These are phyloP conservation scores for Tricharina praecox DNA, from an alignment of 495 filamentous ascomycete species.

Conservation along the genomic window DNA sequence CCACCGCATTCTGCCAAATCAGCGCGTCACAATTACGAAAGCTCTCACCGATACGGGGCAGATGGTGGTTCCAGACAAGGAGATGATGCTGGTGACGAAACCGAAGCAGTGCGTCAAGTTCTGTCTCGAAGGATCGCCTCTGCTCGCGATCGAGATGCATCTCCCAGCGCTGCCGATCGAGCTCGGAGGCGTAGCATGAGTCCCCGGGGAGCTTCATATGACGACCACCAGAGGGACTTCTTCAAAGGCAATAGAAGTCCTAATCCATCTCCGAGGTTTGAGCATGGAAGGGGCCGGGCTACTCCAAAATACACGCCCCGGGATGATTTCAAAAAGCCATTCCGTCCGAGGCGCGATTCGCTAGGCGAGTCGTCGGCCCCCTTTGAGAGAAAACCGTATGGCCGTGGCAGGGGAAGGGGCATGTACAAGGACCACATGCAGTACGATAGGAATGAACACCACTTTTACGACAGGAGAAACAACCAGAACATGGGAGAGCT, in stretches of 20 bases:
- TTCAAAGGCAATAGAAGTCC: background rate
- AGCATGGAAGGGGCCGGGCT: background rate
- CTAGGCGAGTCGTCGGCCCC: constrained; percentile 14
- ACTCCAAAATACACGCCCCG: constrained; percentile 13
- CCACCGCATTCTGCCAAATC: constrained; percentile 12
- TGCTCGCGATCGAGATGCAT: constrained; percentile 17
- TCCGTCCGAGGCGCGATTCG: constrained; percentile 17
- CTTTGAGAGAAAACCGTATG: constrained; percentile 19
- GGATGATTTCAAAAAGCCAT: constrained; percentile 23
- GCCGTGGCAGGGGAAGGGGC: constrained; percentile 21
- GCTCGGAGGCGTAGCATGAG: constrained; percentile 1
- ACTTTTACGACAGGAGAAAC: constrained; percentile 20
- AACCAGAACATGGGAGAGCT: constrained; percentile 19
- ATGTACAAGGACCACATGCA: constrained; percentile 20
- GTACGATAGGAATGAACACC: constrained; percentile 8
- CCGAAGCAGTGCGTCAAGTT: constrained; percentile 20
- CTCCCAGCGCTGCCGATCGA: constrained; percentile 6
- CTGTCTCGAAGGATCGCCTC: constrained; percentile 23
- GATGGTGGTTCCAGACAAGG: background rate
- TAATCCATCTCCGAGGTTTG: background rate
- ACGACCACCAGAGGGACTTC: constrained; percentile 1
- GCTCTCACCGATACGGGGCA: constrained; percentile 2
- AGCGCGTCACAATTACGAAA: constrained; percentile 8
- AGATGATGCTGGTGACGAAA: constrained; percentile 15
- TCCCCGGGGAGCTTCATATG: background rate